Evolutionary conservation across 2,329 filamentous ascomycete genomes (phyloP), one percentile per base, ranked within the genome.

Genomic region (Aspergillus sp.): DNA sequence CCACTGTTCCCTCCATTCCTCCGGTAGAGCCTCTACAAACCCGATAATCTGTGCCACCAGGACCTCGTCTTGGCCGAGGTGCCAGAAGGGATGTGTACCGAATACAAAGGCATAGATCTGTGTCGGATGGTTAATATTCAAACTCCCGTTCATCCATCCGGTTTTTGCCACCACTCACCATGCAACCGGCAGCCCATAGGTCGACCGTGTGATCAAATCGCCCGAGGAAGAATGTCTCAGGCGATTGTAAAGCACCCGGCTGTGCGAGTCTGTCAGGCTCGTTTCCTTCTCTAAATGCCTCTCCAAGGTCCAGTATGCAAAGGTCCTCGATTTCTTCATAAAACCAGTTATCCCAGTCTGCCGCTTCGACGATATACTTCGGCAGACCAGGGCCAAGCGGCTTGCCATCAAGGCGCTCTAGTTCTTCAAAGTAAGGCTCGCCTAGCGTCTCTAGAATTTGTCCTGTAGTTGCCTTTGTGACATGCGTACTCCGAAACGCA

Each of bases 211-310:
- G 65, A 58, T 66, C 64, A 64, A 75, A 70, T 5, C 7, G 17
- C 30, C 69, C 60, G 1, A 63, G 64, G 42, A 73, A 66, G 55
- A 74, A 68, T 1, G 68, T 64, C 59, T 74, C 71, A 4, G 66
- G 71, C n/a, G 63, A 68, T 20, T 60, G 61, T 24, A 73, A 66
- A 42, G 38, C 50, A 32, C 65, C 53, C 7, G 69, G 68, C 48
- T 68, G 60, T 34, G 61, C 64, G 5, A 69, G 59, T 15, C 20
- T 58, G 41, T 56, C 2, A 57, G 60, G 65, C 62, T 63, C 65
- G 42, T 55, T 42, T 57, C 58, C 60, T 55, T 59, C 56, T n/a
- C 57, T 53, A 53, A 66, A 71, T 36, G 51, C 59, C 50, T 64
- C 63, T 24, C 68, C 65, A 61, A 69, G 54, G 51, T 66, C 61